Base-by-base conservation (phyloP, 176 grass and related monocot species). In the Saccharum officinarum region DNA sequence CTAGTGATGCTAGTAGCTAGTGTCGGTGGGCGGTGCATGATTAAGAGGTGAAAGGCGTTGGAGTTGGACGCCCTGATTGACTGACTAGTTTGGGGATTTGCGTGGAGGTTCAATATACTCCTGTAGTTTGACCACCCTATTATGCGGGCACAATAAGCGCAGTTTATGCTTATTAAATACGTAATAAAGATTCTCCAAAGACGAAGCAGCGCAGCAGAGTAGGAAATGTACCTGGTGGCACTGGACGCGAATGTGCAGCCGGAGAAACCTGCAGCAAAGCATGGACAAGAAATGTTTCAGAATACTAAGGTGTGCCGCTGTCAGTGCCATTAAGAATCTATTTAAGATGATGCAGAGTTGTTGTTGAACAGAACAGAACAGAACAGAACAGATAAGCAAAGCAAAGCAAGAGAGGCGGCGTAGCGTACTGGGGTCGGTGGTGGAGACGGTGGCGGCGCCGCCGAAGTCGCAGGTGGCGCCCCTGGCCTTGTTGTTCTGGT, bases 201-300 rank as follows among this genome's bases (percentile, higher is more conserved):
- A 42, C 23, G 28, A 76, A 36, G 34, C 34, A n/a, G 7, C 26
- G 13, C 17, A 42, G 46, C 47, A 50, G 47, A 50, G 47, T 1
- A 1, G 45, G 4, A 23, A 20, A 4, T 12, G 71, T 75, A 98
- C 96, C 89, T 94, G 83, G 93, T 94, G 80, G 93, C 67, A 64
- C 77, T 94, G 10, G 93, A 79, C 79, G 96, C 89, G 73, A 85
- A 98, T 12, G 86, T 86, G 84, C 96, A 98, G 0, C 91, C 93
- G 59, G 52, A 85, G 50, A 82, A 90, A 82, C 93, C 96, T 98
- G 83, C 73, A 89, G 31, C 26, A 77, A n/a, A 49, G 5, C 7
- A 85, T 68, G 17, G 73, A 45, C 17, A 28, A 57, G 17, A 1
- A 57, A 57, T 59, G 20, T 59, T 59, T 59, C 8, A 59, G 22